These are phyloP conservation scores for Chaetomiaceae sp. DNA, from an alignment of 2,329 filamentous ascomycete genomes.

Conservation along the genomic window DNA sequence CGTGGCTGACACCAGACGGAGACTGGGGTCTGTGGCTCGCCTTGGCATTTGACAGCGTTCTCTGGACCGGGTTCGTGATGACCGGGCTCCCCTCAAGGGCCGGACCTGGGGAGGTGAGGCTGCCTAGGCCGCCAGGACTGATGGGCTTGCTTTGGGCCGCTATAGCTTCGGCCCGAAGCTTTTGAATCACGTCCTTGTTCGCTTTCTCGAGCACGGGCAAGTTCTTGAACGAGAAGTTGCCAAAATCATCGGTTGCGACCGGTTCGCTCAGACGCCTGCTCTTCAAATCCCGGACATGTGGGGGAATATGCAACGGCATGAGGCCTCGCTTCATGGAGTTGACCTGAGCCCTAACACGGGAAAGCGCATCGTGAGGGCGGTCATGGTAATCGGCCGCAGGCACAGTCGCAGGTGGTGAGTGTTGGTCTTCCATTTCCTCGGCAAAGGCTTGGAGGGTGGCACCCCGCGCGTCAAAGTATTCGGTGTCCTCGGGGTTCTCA, in stretches of 20 bases:
- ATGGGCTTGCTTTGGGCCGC: conserved; percentile 56
- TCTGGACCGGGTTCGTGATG: conserved; percentile 72
- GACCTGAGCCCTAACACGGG: conserved; percentile 80
- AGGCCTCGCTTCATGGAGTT: conserved; percentile 83
- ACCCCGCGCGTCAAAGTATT: conserved; percentile 92
- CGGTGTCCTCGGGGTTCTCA: conserved; percentile 93
- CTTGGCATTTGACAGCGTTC: conserved; percentile 79
- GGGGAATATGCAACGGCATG: conserved; percentile 94
- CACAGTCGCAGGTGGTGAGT: conserved; percentile 64
- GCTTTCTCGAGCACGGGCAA: conserved; percentile 93
- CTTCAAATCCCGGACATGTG: conserved; percentile 88
- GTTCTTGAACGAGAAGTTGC: conserved; percentile 95
- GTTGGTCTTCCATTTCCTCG: conserved; percentile 89
- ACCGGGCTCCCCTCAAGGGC: conserved; percentile 81
- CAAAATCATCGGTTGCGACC: conserved; percentile 85
- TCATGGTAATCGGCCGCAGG: conserved; percentile 76
- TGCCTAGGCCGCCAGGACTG: conserved; percentile 41
- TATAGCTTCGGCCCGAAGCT: conserved; percentile 85
- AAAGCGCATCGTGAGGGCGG: conserved; percentile 89
- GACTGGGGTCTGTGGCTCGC: conserved; percentile 74
- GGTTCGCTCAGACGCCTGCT: conserved; percentile 87
- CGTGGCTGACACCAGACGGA: conserved; percentile 72
- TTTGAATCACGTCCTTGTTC: conserved; percentile 98
- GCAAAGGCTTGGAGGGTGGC: conserved; percentile 89
- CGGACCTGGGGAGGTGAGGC: conserved; percentile 56